phyloP scores from a whole-genome alignment of 805 yeast species.

The Nakazawaea molendinolei region DNA sequence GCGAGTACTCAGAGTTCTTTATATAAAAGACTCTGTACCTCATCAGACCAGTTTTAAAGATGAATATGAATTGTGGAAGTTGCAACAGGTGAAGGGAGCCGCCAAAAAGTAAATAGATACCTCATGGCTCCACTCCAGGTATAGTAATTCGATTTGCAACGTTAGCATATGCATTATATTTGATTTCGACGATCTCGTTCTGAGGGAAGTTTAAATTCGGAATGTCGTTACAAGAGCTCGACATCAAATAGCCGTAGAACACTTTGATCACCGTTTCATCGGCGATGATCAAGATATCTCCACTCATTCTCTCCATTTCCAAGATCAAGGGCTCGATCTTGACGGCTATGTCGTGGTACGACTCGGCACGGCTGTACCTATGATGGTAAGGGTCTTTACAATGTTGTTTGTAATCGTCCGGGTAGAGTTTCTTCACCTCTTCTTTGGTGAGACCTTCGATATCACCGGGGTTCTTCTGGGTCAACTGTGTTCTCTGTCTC shows the following conservation, averaged over 20 bases:
- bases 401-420: slow-evolving; percentile 64
- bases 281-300: slow-evolving; percentile 84
- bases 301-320: slow-evolving; percentile 89
- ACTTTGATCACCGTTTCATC: slow-evolving; percentile 89
- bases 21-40: slow-evolving; percentile 56
- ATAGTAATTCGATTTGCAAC: slow-evolving; percentile 48
- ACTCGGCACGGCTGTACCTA: slow-evolving; percentile 86
- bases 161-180: slow-evolving; percentile 81
- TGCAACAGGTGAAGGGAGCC: slow-evolving; percentile 17
- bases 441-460: slow-evolving; percentile 62
- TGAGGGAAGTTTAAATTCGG: slow-evolving; percentile 75
- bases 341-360: slow-evolving; percentile 93
- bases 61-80: slow-evolving; percentile 32
- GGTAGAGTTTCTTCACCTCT: slow-evolving; percentile 53
- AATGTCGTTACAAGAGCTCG: slow-evolving; percentile 79
- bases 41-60: slow-evolving; percentile 40
- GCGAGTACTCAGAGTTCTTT: slow-evolving; percentile 43
- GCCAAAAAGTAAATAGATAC: slow-evolving; percentile 1
- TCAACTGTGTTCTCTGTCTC: slow-evolving; percentile 73
- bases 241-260: slow-evolving; percentile 91
- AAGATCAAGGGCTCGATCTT: slow-evolving; percentile 88
- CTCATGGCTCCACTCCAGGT: slow-evolving; percentile 19
- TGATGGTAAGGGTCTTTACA: slow-evolving; percentile 84
- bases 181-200: slow-evolving; percentile 78
- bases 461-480: slow-evolving; percentile 85